phyloP scores from a whole-genome alignment of 1,139 yeast genomes.

The Sporopachydermia cereana region DNA sequence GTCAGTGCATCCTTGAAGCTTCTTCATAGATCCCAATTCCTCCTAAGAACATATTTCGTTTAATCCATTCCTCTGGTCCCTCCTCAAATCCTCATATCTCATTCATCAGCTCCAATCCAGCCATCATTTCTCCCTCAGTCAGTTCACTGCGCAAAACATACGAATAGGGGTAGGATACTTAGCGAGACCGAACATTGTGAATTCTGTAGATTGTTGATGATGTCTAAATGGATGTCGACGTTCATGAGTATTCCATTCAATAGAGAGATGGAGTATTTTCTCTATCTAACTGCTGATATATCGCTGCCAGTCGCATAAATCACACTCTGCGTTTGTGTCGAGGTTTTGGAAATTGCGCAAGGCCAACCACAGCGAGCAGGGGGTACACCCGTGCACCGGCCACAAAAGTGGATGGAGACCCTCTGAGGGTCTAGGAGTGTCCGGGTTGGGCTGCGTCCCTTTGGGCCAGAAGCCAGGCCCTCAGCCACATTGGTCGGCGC shows the following conservation, averaged over 20 bases:
- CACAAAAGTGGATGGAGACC: too few species aligned
- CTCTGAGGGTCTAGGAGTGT: too few species aligned
- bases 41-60: too few species aligned
- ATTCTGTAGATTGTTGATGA: neutral
- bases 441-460: too few species aligned
- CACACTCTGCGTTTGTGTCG: too few species aligned
- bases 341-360: neutral
- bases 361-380: neutral
- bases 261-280: neutral
- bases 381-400: neutral
- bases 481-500: neutral
- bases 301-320: too few species aligned
- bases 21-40: too few species aligned
- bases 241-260: neutral
- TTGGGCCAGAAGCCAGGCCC: too few species aligned
- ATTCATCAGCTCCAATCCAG: too few species aligned
- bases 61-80: too few species aligned
- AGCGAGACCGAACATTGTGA: constrained; percentile 4
- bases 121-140: neutral
- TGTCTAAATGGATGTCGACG: neutral
- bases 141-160: constrained; percentile 11
- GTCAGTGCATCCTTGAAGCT: too few species aligned
- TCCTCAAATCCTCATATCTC: too few species aligned
- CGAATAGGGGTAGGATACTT: constrained; percentile 35
- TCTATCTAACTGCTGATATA: neutral